phyloP scores from a whole-genome alignment of 768 basidiomycete genomes.

The Scleroderma citrinum region DNA sequence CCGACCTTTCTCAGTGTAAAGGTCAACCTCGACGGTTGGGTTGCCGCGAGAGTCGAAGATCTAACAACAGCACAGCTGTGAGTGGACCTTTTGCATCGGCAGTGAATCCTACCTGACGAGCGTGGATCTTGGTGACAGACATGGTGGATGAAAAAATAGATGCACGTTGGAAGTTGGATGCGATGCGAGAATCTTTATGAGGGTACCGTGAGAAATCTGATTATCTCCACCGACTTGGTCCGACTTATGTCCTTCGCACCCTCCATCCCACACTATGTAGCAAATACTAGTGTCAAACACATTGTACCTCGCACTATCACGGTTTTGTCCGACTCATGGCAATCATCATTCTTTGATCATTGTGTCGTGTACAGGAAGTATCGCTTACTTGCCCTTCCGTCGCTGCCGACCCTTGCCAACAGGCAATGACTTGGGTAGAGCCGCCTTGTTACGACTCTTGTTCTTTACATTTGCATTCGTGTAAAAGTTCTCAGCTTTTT shows the following conservation, averaged over 20 bases:
- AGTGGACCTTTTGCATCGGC: neutral
- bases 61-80: conserved; percentile 35
- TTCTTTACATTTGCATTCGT: conserved; percentile 81
- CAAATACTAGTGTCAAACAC: neutral
- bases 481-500: conserved; percentile 88
- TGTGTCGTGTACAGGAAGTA: conserved; percentile 12
- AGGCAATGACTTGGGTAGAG: conserved; percentile 51
- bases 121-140: conserved; percentile 89
- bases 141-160: conserved; percentile 53
- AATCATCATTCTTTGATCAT: neutral
- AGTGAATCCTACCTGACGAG: conserved; percentile 68
- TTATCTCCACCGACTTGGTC: conserved; percentile 27
- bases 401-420: conserved; percentile 46
- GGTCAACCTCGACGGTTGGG: conserved; percentile 93
- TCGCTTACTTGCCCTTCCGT: conserved; percentile 5
- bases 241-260: neutral
- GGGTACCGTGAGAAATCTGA: conserved; percentile 30
- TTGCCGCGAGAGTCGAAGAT: conserved; percentile 99
- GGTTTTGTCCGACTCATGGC: conserved; percentile 8
- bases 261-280: no score
- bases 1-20: conserved; percentile 80
- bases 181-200: conserved; percentile 16
- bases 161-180: conserved; percentile 1
- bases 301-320: neutral
- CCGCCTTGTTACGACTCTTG: conserved; percentile 65